These are phyloP conservation scores for Aspergillus transmontanensis DNA, from an alignment of 2,329 filamentous ascomycete species.

Conservation along the genomic window DNA sequence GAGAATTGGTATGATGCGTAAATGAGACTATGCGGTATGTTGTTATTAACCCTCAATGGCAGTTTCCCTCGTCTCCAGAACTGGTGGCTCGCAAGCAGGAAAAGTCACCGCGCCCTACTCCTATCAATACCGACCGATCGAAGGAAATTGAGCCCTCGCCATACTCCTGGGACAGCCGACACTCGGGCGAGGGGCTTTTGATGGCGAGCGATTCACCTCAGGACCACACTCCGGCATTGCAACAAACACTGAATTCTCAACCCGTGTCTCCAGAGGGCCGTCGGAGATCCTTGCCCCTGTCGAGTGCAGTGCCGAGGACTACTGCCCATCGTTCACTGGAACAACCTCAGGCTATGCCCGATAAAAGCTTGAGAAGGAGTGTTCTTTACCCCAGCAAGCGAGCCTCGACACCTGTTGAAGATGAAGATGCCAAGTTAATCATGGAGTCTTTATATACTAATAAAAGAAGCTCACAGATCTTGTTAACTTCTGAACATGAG, in stretches of 20 bases:
- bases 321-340: constrained; percentile 37
- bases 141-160: constrained; percentile 51
- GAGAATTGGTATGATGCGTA: constrained; percentile 25
- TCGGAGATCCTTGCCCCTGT: constrained; percentile 24
- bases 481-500: constrained; percentile 22
- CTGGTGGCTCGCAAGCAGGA: constrained; percentile 25
- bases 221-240: constrained; percentile 15
- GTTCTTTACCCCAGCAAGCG: constrained; percentile 30
- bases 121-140: constrained; percentile 49
- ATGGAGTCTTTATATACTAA: constrained; percentile 35
- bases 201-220: constrained; percentile 32
- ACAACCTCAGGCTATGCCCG: constrained; percentile 24
- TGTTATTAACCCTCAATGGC: constrained; percentile 21
- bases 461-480: constrained; percentile 27
- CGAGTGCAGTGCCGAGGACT: constrained; percentile 26
- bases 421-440: constrained; percentile 44
- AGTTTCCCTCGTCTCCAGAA: constrained; percentile 29
- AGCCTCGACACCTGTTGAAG: constrained; percentile 34
- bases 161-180: constrained; percentile 56
- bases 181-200: constrained; percentile 55
- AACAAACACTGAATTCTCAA: constrained; percentile 16
- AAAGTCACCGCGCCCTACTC: constrained; percentile 35
- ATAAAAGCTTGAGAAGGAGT: constrained; percentile 35
- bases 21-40: constrained; percentile 7
- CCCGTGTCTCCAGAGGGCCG: constrained; percentile 18